These are phyloP conservation scores for Pholiota molesta DNA, from an alignment of 768 basidiomycete genomes.

Conservation along the genomic window DNA sequence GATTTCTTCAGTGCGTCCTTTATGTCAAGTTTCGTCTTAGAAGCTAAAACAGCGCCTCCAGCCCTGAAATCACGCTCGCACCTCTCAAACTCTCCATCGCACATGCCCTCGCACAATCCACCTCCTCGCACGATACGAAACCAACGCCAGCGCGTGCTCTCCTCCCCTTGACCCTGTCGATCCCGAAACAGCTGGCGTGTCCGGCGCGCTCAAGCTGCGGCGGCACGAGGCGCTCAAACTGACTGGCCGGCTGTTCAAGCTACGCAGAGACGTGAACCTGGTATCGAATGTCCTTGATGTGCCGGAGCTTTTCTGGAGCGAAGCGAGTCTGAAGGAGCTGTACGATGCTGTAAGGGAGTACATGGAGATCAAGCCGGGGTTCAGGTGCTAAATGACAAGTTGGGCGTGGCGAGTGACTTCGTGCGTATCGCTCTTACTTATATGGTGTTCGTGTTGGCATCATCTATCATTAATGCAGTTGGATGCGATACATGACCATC, in stretches of 20 bases:
- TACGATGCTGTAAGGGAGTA: conserved; percentile 95
- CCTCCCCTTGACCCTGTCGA: conserved; percentile 73
- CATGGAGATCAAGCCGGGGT: conserved; percentile 90
- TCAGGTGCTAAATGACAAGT: conserved; percentile 83
- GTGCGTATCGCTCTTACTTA: conserved; percentile 46
- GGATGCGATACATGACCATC: conserved; percentile 90
- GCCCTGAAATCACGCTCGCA: conserved; percentile 93
- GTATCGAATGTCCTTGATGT: conserved; percentile 93
- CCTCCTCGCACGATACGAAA: conserved; percentile 90
- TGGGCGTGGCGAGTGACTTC: conserved; percentile 87
- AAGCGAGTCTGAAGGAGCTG: conserved; percentile 84
- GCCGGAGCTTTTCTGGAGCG: conserved; percentile 94
- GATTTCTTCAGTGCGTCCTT: conserved; percentile 86
- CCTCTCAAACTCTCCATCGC: conserved; percentile 92
- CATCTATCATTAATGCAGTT: conserved; percentile 46
- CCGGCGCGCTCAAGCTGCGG: conserved; percentile 74
- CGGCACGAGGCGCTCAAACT: conserved; percentile 85
- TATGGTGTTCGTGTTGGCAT: not conserved
- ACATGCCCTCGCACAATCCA: conserved; percentile 93
- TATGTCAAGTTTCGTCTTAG: not conserved
- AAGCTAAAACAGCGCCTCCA: conserved; percentile 29
- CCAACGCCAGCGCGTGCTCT: conserved; percentile 78
- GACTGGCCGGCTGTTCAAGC: conserved; percentile 84
- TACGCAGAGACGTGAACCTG: conserved; percentile 87
- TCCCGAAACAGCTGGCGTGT: conserved; percentile 82